phyloP scores from a whole-genome alignment of 2,329 filamentous ascomycete genomes.

The Claviceps sorghi region DNA sequence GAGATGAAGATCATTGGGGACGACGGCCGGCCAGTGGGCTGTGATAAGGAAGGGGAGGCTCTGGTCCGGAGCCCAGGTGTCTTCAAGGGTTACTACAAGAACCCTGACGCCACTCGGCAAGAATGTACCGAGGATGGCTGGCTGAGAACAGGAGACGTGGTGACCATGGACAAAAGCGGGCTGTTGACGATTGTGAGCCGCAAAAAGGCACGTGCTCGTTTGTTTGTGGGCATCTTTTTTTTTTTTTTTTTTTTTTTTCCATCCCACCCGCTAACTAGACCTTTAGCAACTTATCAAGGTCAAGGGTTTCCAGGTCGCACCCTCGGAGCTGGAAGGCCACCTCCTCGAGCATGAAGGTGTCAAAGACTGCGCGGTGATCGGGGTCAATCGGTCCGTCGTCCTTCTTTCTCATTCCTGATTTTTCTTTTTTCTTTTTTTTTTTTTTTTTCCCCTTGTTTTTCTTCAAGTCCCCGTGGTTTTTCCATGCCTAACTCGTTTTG shows the following conservation, averaged over 20 bases:
- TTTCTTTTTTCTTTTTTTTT: no score
- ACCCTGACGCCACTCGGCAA: neutral
- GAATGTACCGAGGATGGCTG: neutral
- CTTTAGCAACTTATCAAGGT: conserved; percentile 60
- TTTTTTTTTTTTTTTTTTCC: conserved; percentile 12
- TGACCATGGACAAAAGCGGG: neutral
- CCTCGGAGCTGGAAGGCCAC: conserved; percentile 64
- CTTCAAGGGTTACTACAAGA: neutral
- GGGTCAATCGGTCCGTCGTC: neutral
- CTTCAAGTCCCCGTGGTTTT: no score
- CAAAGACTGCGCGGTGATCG: conserved; percentile 59
- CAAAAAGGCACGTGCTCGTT: conserved; percentile 27
- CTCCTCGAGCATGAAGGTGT: conserved; percentile 56
- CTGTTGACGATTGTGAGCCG: neutral
- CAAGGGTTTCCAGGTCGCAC: conserved; percentile 67
- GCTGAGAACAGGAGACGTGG: neutral
- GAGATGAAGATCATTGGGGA: conserved; percentile 48
- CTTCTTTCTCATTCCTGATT: neutral
- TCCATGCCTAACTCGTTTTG: no score
- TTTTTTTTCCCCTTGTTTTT: no score
- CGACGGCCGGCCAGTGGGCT: neutral
- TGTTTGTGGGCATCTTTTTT: conserved; percentile 29
- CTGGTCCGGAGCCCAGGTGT: neutral
- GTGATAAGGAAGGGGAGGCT: neutral
- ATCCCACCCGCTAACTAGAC: conserved; percentile 57